Percentiles rank a stretch among this genome's conserved stretches.
phyloP scores from a whole-genome alignment of 176 grass and related monocot genomes.

The Carex littledalei region DNA sequence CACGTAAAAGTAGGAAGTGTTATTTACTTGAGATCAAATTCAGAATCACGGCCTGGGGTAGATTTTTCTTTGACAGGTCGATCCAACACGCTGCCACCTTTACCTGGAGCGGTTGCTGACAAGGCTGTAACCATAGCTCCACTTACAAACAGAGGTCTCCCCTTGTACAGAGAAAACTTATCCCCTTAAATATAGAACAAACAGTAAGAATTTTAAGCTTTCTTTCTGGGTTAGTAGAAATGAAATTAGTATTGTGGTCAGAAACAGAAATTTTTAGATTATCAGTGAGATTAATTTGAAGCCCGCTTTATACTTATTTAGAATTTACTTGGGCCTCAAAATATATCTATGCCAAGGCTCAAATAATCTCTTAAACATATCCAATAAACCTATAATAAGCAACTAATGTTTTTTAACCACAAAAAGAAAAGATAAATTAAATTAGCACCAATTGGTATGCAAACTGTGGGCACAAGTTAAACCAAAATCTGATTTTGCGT shows the following conservation, averaged over 20 bases:
- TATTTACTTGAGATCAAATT: constrained; percentile 76
- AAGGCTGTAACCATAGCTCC: constrained; percentile 39
- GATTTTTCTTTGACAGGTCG: constrained; percentile 72
- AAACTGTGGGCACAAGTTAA: background rate
- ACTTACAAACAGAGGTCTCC: constrained; percentile 29
- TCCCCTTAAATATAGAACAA: constrained; percentile 49
- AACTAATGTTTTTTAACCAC: background rate
- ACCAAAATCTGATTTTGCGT: background rate
- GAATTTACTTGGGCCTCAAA: background rate
- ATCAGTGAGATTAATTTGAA: background rate
- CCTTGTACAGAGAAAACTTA: constrained; percentile 36
- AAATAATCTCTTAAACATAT: background rate
- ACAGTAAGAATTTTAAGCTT: background rate
- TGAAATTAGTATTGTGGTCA: background rate
- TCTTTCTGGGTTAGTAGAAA: background rate
- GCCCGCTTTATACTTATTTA: too few relatives aligned
- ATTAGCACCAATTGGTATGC: background rate
- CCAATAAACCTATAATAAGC: background rate
- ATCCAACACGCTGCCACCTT: constrained; percentile 89
- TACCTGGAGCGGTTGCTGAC: constrained; percentile 60
- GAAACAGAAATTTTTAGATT: background rate
- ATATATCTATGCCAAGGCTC: background rate
- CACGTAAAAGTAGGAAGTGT: background rate
- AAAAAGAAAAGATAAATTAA: background rate
- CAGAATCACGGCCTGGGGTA: constrained; percentile 74